These are phyloP conservation scores for Byssochlamys sp. DNA, from an alignment of 2,329 filamentous ascomycete genomes.

Conservation along the genomic window DNA sequence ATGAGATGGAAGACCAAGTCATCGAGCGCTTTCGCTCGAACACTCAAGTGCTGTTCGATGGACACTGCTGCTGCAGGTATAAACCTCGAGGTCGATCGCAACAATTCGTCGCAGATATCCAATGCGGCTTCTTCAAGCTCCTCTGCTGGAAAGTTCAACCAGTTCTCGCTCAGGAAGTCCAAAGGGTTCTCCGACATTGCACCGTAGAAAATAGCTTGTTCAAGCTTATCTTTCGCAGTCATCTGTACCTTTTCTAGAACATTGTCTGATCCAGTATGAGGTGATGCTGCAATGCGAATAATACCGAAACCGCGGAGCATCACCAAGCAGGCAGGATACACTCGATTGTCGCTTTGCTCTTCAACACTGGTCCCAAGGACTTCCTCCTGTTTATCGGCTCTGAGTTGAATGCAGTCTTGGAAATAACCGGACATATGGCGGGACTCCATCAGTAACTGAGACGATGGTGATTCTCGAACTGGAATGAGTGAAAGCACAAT, in stretches of 20 bases:
- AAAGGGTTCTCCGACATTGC: slow-evolving; percentile 73
- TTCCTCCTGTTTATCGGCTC: slow-evolving; percentile 41
- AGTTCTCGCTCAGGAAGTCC: slow-evolving; percentile 63
- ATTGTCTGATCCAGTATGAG: slow-evolving; percentile 34
- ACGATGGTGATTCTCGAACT: slow-evolving; percentile 61
- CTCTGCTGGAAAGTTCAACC: slow-evolving; percentile 55
- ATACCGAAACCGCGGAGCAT: slow-evolving; percentile 51
- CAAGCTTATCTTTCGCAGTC: slow-evolving; percentile 77
- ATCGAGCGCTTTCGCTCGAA: slow-evolving; percentile 62
- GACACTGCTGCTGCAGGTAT: slow-evolving; percentile 65
- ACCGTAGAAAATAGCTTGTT: slow-evolving; percentile 91
- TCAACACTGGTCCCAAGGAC: slow-evolving; percentile 45
- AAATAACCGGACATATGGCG: slow-evolving; percentile 58
- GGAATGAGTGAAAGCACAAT: slow-evolving; percentile 65
- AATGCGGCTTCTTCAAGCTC: slow-evolving; percentile 71
- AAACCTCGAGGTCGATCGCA: slow-evolving; percentile 65
- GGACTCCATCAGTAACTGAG: slow-evolving; percentile 62
- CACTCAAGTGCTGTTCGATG: slow-evolving; percentile 68
- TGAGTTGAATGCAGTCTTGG: slow-evolving; percentile 78
- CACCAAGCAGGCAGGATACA: slow-evolving; percentile 38
- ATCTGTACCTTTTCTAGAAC: slow-evolving; percentile 43
- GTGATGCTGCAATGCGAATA: slow-evolving; percentile 43
- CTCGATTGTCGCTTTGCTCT: slow-evolving; percentile 27
- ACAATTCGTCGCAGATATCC: slow-evolving; percentile 68
- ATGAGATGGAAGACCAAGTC: slow-evolving; percentile 65